Evolutionary conservation across 139 green algal genomes (phyloP).

Genomic region (Tetraselmis chui): DNA sequence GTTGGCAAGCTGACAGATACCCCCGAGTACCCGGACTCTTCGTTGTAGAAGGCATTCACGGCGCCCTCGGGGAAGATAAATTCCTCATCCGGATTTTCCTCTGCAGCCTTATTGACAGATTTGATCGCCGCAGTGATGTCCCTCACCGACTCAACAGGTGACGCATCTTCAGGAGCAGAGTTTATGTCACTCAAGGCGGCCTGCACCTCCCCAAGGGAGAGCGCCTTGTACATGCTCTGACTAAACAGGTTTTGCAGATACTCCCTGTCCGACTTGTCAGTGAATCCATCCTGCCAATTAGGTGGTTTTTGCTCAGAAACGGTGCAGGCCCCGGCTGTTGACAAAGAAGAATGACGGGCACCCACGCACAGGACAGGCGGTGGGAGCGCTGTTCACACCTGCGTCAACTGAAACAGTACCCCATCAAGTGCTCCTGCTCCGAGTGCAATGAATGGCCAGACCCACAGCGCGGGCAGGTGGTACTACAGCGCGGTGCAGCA

Average conservation of each 20-base stretch:
- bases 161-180: too few species aligned
- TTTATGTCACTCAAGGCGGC: too few species aligned
- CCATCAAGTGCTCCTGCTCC: background rate
- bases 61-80: background rate
- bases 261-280: background rate
- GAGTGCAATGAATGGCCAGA: background rate
- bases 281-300: too few species aligned
- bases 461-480: background rate
- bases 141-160: too few species aligned
- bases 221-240: background rate
- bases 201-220: background rate
- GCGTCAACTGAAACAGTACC: background rate
- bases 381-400: background rate
- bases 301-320: too few species aligned
- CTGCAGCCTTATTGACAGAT: too few species aligned
- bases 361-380: too few species aligned
- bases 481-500: background rate
- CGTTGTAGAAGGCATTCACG: background rate
- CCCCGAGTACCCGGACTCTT: background rate
- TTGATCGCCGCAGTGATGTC: too few species aligned
- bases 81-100: background rate
- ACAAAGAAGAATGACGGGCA: too few species aligned
- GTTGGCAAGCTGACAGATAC: background rate
- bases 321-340: too few species aligned
- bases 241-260: background rate